Evolutionary conservation across 2,329 filamentous ascomycete species (phyloP).

Genomic region (Colletotrichum sublineola): DNA sequence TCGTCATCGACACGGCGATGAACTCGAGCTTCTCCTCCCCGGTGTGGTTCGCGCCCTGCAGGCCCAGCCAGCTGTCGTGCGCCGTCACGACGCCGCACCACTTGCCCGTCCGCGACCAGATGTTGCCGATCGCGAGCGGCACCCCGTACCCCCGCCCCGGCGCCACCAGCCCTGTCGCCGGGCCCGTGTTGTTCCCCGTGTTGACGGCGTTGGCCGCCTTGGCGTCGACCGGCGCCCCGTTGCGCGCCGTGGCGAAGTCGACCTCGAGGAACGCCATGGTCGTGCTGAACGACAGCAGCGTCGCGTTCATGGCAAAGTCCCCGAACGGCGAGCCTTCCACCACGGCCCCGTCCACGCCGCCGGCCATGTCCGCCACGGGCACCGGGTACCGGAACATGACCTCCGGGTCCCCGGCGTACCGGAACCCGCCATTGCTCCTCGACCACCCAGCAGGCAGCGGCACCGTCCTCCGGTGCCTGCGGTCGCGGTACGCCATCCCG

Average conservation of each 20-base stretch:
- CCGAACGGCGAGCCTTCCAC: conserved; percentile 17
- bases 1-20: conserved; percentile 57
- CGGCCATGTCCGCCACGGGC: conserved; percentile 46
- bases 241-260: conserved; percentile 50
- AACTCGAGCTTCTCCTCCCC: conserved; percentile 58
- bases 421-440: conserved; percentile 51
- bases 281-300: conserved; percentile 56
- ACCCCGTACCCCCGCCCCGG: conserved; percentile 32
- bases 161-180: conserved; percentile 17
- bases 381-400: conserved; percentile 59
- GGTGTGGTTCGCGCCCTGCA: conserved; percentile 61
- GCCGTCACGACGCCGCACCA: conserved; percentile 60
- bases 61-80: conserved; percentile 61
- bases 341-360: conserved; percentile 48
- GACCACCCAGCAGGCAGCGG: conserved; percentile 57
- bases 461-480: conserved; percentile 49
- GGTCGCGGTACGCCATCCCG: conserved; percentile 56
- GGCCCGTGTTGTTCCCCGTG: conserved; percentile 43
- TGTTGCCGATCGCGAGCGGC: conserved; percentile 59
- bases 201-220: conserved; percentile 44
- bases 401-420: conserved; percentile 55
- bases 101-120: conserved; percentile 52
- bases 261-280: conserved; percentile 57
- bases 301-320: conserved; percentile 31
- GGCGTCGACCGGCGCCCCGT: conserved; percentile 49